These are phyloP conservation scores for Xylaria sp. DNA, from an alignment of 2,329 filamentous ascomycete genomes.

Conservation along the genomic window DNA sequence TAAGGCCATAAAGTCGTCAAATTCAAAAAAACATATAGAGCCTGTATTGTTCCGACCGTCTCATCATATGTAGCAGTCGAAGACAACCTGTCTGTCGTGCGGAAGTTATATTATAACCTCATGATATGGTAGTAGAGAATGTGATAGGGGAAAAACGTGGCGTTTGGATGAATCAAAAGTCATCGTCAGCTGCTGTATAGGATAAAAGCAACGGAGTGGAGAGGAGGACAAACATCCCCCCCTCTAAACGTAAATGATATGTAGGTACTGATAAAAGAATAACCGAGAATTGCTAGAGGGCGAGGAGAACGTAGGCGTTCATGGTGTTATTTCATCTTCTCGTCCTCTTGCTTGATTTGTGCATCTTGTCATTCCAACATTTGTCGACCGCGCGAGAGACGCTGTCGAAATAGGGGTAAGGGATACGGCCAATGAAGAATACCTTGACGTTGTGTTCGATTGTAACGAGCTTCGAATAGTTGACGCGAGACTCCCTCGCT, in stretches of 20 bases:
- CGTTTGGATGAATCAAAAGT: slow-evolving; percentile 9
- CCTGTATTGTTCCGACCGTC: slow-evolving; percentile 12
- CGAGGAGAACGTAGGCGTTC: slow-evolving; percentile 18
- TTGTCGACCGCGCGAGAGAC: slow-evolving; percentile 59
- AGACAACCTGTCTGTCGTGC: not conserved
- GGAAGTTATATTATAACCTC: slow-evolving; percentile 3
- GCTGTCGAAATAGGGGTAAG: slow-evolving; percentile 53
- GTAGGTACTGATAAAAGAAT: slow-evolving; percentile 32
- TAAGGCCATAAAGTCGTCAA: slow-evolving; percentile 19
- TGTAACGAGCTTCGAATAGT: slow-evolving; percentile 67
- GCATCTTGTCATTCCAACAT: slow-evolving; percentile 61
- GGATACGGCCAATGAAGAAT: slow-evolving; percentile 65
- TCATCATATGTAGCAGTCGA: not conserved
- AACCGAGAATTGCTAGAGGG: slow-evolving; percentile 22
- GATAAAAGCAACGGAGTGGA: slow-evolving; percentile 18
- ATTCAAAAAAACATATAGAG: not conserved
- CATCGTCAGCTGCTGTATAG: slow-evolving; percentile 15
- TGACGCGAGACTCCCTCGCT: slow-evolving; percentile 63
- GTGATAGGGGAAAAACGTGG: slow-evolving; percentile 23
- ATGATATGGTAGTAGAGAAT: not conserved
- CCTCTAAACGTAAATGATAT: slow-evolving; percentile 38
- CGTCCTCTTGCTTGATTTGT: slow-evolving; percentile 41
- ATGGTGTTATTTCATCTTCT: slow-evolving; percentile 38
- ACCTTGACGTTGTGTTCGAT: slow-evolving; percentile 69
- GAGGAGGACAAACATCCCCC: slow-evolving; percentile 15